Evolutionary conservation across 2,329 filamentous ascomycete species (phyloP).

Genomic region (Aspergillus carbonarius): DNA sequence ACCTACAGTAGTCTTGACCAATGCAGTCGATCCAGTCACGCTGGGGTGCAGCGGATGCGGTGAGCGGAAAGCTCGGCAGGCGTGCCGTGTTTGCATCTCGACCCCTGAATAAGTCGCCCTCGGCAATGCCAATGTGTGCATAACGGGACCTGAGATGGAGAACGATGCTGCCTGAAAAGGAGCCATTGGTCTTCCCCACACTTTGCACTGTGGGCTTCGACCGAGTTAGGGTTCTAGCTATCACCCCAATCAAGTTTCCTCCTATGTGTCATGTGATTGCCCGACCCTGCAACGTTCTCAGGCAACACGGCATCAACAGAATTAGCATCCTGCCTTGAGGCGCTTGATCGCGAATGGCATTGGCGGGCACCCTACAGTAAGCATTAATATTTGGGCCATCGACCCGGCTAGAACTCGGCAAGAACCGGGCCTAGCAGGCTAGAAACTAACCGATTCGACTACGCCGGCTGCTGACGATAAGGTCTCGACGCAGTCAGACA

Average conservation of each 20-base stretch:
- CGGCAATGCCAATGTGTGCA: background rate
- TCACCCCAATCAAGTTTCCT: background rate
- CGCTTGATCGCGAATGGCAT: background rate
- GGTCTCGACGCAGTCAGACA: background rate
- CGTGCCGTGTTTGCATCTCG: constrained; percentile 18
- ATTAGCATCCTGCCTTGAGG: background rate
- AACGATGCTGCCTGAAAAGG: background rate
- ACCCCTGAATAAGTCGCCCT: constrained; percentile 12
- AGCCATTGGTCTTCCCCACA: background rate
- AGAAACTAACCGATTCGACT: background rate
- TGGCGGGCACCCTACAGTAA: background rate
- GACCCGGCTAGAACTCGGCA: background rate
- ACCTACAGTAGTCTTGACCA: background rate
- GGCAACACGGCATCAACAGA: background rate
- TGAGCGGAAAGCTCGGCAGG: constrained; percentile 23
- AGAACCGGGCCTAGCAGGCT: background rate
- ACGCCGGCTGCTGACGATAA: background rate
- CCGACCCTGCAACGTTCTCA: background rate
- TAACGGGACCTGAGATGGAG: background rate
- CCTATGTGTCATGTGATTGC: background rate
- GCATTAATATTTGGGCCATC: background rate
- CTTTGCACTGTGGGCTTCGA: background rate
- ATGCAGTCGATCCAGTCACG: no score
- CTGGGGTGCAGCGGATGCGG: constrained; percentile 6
- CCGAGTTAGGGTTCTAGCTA: background rate